A percentile compares a stretch with the other conserved stretches of the same genome.
Conservation (phyloP, 331 rosid species). For the Pyracantha coccinea region DNA sequence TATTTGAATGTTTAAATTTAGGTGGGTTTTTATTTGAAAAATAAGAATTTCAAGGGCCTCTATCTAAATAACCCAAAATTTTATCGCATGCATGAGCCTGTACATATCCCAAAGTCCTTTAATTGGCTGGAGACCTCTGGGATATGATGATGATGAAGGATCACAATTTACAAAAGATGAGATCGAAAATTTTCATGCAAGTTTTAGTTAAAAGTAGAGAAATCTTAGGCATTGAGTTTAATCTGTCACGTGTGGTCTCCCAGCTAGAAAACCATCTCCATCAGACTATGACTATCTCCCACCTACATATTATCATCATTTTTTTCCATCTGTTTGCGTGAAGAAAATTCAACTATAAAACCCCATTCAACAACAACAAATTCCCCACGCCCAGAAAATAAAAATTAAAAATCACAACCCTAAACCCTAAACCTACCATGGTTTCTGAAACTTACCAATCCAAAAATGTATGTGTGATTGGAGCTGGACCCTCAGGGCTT, state of each 20-base stretch:
- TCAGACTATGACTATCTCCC: conserved; percentile 3
- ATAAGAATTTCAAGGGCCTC: too few relatives aligned
- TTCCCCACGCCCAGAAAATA: conserved; percentile 9
- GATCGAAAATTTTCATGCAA: not conserved
- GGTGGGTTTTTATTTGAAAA: too few relatives aligned
- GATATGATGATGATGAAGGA: not conserved
- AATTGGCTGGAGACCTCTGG: not conserved
- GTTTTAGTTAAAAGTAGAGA: conserved; percentile 21
- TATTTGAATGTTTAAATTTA: too few relatives aligned
- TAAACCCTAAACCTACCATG: conserved; percentile 15
- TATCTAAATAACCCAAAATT: too few relatives aligned
- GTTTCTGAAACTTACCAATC: conserved; percentile 38
- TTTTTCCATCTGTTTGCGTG: conserved; percentile 25
- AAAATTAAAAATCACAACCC: not conserved
- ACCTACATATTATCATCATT: conserved; percentile 25
- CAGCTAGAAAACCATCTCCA: conserved; percentile 33
- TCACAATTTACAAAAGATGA: not conserved
- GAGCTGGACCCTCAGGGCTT: conserved; percentile 87
- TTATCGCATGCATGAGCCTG: not conserved
- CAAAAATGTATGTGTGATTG: conserved; percentile 72
- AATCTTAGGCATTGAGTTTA: conserved; percentile 30
- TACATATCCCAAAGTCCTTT: not conserved
- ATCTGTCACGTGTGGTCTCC: conserved; percentile 45
- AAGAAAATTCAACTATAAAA: conserved; percentile 21
- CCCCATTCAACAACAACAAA: conserved; percentile 6